Conservation (phyloP, 805 yeast species). For the Candida mattraensis region DNA sequence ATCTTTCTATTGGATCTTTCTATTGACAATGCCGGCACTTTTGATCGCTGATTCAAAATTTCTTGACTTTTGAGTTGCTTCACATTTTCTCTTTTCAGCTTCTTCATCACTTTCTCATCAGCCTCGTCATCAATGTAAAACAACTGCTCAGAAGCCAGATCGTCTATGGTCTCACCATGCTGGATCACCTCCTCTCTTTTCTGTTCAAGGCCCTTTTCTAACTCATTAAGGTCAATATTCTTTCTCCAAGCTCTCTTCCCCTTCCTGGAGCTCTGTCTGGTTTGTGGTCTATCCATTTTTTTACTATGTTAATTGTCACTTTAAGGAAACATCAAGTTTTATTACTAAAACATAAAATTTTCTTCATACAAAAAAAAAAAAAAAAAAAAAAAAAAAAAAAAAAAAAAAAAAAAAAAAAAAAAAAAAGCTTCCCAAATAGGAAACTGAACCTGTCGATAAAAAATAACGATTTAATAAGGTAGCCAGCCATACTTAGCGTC, state of each 20-base stretch:
- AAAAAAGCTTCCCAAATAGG: no score
- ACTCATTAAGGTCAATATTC: slow-evolving; percentile 82
- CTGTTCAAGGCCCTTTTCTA: slow-evolving; percentile 69
- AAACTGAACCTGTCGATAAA: no score
- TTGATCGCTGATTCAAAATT: slow-evolving; percentile 75
- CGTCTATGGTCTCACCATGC: slow-evolving; percentile 43
- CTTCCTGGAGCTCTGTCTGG: slow-evolving; percentile 78
- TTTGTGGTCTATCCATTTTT: slow-evolving; percentile 36
- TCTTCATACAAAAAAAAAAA: slow-evolving; percentile 6
- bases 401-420: neutral
- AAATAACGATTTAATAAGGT: no score
- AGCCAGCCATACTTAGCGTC: no score
- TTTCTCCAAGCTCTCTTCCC: slow-evolving; percentile 93
- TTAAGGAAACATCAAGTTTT: neutral
- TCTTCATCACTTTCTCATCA: slow-evolving; percentile 43
- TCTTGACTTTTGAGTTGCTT: slow-evolving; percentile 44
- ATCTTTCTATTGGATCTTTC: slow-evolving; percentile 42
- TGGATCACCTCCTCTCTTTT: slow-evolving; percentile 60
- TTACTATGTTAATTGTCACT: no score
- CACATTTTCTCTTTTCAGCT: slow-evolving; percentile 39
- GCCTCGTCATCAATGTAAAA: slow-evolving; percentile 71
- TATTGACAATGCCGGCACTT: slow-evolving; percentile 61
- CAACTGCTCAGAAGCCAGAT: slow-evolving; percentile 45
- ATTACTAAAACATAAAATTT: slow-evolving; percentile 3
- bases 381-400: neutral